These are phyloP conservation scores for Protea cynaroides DNA, from an alignment of 164 flowering plant genomes.

Conservation along the genomic window DNA sequence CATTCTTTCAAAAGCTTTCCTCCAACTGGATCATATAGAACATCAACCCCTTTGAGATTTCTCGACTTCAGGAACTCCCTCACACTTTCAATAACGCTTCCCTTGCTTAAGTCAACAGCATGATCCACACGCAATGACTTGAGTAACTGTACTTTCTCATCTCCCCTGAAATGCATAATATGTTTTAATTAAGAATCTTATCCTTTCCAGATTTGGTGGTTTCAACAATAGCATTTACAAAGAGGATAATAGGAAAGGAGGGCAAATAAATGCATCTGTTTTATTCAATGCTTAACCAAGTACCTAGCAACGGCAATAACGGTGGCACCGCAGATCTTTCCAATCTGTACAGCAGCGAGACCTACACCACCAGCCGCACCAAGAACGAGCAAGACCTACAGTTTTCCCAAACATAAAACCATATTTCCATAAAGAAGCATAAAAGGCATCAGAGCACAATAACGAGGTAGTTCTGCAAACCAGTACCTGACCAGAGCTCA, in stretches of 20 bases:
- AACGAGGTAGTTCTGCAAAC: not conserved
- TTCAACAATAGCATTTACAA: not conserved
- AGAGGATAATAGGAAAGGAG: not conserved
- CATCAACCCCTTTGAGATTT: constrained; percentile 92
- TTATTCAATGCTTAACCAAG: not conserved
- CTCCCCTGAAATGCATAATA: constrained; percentile 54
- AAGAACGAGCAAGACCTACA: constrained; percentile 84
- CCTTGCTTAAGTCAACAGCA: constrained; percentile 60
- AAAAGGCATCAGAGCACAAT: not conserved
- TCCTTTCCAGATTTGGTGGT: not conserved
- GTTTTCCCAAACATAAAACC: constrained; percentile 3
- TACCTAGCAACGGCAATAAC: constrained; percentile 97
- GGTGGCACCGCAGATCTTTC: constrained; percentile 78
- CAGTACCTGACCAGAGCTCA: constrained; percentile 66
- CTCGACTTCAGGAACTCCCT: constrained; percentile 64
- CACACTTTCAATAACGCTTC: constrained; percentile 53
- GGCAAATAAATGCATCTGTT: not conserved
- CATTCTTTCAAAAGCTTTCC: constrained; percentile 81
- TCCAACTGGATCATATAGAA: constrained; percentile 95
- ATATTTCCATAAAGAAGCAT: not conserved
- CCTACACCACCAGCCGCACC: constrained; percentile 99
- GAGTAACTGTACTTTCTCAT: constrained; percentile 70
- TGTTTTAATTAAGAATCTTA: not conserved
- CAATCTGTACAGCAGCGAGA: constrained; percentile 91
- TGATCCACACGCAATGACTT: constrained; percentile 77